phyloP scores from a whole-genome alignment of 2,329 filamentous ascomycete species.

The Chaetomiaceae sp. region DNA sequence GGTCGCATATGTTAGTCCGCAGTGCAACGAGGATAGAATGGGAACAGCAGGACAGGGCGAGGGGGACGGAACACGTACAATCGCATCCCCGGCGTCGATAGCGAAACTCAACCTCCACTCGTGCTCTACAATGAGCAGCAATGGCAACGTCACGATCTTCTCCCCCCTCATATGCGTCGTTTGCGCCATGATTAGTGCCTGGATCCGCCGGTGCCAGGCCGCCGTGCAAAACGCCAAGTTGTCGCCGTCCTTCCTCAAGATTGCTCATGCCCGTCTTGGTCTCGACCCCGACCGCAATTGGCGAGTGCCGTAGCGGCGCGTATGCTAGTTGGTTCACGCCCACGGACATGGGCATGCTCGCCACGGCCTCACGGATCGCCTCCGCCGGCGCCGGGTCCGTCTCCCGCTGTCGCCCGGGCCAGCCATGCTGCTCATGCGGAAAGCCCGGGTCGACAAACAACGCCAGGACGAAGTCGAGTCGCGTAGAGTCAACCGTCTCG shows the following conservation, averaged over 20 bases:
- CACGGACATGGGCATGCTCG: background rate
- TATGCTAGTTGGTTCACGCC: background rate
- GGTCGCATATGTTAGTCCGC: no score
- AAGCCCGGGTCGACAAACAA: background rate
- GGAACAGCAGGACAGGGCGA: no score
- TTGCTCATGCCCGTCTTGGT: no score
- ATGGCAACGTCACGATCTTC: no score
- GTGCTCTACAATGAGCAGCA: no score
- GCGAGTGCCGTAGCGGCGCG: background rate
- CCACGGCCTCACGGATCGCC: background rate
- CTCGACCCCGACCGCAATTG: background rate
- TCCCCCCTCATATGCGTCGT: no score
- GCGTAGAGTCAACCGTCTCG: background rate
- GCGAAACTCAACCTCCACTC: no score
- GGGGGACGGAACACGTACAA: no score
- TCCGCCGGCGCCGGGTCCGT: background rate
- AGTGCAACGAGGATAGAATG: no score
- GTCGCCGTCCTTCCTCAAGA: background rate
- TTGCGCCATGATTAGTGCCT: no score
- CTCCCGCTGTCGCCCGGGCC: constrained; percentile 2
- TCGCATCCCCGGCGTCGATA: no score
- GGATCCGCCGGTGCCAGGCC: background rate
- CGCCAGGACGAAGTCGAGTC: background rate
- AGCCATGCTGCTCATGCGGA: background rate
- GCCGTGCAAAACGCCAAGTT: background rate